A percentile compares a stretch with the other conserved stretches of the same genome.
Conservation (phyloP, 805 yeast species). For the Sugiyamaella americana region DNA sequence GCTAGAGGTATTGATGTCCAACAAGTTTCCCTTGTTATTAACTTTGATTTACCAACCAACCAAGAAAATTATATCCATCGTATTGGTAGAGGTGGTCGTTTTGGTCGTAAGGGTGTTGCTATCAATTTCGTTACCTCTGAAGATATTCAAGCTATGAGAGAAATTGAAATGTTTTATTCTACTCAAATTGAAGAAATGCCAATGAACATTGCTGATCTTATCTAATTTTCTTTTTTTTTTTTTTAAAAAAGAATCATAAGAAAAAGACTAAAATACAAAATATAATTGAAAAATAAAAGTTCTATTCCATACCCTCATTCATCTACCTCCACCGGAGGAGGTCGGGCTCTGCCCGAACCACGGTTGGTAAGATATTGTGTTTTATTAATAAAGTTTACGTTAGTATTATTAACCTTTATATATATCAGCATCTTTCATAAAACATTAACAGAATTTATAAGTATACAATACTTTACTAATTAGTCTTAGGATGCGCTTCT, state of each 20-base stretch:
- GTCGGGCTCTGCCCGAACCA: too few species aligned
- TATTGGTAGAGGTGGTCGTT: conserved; percentile 97
- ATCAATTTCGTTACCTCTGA: conserved; percentile 84
- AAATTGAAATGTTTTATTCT: conserved; percentile 80
- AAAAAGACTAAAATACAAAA: background rate
- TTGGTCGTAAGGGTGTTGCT: conserved; percentile 95
- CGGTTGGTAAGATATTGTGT: too few species aligned
- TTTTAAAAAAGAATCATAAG: too few species aligned
- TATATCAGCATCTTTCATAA: too few species aligned
- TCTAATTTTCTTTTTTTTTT: conserved; percentile 26
- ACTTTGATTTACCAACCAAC: conserved; percentile 90
- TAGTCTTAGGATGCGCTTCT: too few species aligned
- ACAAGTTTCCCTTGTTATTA: conserved; percentile 92
- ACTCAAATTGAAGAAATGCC: conserved; percentile 94
- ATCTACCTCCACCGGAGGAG: too few species aligned
- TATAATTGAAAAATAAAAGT: background rate
- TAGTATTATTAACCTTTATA: too few species aligned
- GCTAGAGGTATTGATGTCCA: conserved; percentile 99
- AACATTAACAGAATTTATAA: too few species aligned
- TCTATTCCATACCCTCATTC: too few species aligned
- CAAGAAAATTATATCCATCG: conserved; percentile 95
- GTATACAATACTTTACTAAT: too few species aligned
- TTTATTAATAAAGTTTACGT: too few species aligned
- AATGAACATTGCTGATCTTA: conserved; percentile 51
- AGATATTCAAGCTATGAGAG: conserved; percentile 69